Percentiles rank a stretch among this genome's conserved stretches.
Conservation (phyloP, 768 basidiomycete species). For the Piloderma croceum region DNA sequence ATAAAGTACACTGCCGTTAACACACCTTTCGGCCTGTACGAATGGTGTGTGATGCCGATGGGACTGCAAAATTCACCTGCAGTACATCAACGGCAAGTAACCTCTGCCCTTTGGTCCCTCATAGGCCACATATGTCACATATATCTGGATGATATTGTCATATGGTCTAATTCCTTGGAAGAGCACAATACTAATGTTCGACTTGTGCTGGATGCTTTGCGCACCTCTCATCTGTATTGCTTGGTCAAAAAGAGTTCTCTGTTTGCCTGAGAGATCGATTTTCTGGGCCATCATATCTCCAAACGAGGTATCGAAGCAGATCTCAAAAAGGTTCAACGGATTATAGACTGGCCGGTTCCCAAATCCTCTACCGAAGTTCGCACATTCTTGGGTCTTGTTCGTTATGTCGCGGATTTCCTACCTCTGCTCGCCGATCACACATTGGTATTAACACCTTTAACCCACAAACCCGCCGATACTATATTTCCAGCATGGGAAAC, state of each 20-base stretch:
- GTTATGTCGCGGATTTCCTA: constrained; percentile 26
- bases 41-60: constrained; percentile 15
- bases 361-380: constrained; percentile 14
- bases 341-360: constrained; percentile 26
- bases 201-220: constrained; percentile 23
- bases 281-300: constrained; percentile 27
- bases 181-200: constrained; percentile 29
- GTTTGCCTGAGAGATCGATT: constrained; percentile 16
- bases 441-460: constrained; percentile 19
- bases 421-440: constrained; percentile 26
- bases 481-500: constrained; percentile 22
- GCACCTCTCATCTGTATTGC: constrained; percentile 25
- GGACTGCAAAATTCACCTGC: constrained; percentile 26
- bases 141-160: constrained; percentile 42
- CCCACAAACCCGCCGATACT: constrained; percentile 14
- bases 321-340: constrained; percentile 18
- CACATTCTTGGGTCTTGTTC: constrained; percentile 22
- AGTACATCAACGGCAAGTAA: constrained; percentile 30
- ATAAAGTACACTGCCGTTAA: constrained; percentile 24
- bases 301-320: constrained; percentile 19
- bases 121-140: constrained; percentile 39
- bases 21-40: constrained; percentile 27
- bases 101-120: constrained; percentile 25
- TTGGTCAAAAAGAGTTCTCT: constrained; percentile 24
- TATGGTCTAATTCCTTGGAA: constrained; percentile 34